Percentiles rank a stretch among this genome's conserved stretches.
These are phyloP conservation scores for Termitomyces sp. DNA, from an alignment of 768 basidiomycete species.

Conservation along the genomic window DNA sequence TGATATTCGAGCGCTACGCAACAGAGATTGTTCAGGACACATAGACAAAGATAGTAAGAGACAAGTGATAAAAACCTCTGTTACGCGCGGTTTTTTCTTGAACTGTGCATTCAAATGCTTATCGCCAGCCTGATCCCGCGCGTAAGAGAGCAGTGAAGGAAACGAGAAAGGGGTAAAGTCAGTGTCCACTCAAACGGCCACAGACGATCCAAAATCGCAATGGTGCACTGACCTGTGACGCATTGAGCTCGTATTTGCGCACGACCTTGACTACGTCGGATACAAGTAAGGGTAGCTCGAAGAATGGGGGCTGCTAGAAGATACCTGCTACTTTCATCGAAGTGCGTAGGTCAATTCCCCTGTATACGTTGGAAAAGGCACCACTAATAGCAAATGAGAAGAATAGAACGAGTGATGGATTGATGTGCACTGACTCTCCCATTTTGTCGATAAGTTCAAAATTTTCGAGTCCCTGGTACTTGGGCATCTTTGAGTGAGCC, in stretches of 20 bases:
- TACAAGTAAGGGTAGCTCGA: conserved; percentile 17
- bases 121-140: conserved; percentile 72
- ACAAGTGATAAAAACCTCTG: conserved; percentile 68
- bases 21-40: conserved; percentile 29
- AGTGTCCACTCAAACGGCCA: conserved; percentile 17
- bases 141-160: conserved; percentile 25
- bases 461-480: conserved; percentile 79
- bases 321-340: conserved; percentile 81
- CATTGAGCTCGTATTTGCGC: conserved; percentile 88
- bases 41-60: conserved; percentile 12
- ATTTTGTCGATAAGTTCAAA: conserved; percentile 80
- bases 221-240: conserved; percentile 69
- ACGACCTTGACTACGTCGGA: conserved; percentile 79
- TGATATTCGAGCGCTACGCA: conserved; percentile 88
- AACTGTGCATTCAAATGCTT: conserved; percentile 92
- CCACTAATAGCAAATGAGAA: conserved; percentile 48
- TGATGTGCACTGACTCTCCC: conserved; percentile 74
- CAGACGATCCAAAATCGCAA: conserved; percentile 22
- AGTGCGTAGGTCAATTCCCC: conserved; percentile 73
- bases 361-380: conserved; percentile 99
- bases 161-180: conserved; percentile 23
- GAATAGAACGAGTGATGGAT: conserved; percentile 12
- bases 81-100: conserved; percentile 96
- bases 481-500: conserved; percentile 76
- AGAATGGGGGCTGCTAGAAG: conserved; percentile 22